Evolutionary conservation across 768 basidiomycete species (phyloP).

Genomic region (Suillus hirtellus): DNA sequence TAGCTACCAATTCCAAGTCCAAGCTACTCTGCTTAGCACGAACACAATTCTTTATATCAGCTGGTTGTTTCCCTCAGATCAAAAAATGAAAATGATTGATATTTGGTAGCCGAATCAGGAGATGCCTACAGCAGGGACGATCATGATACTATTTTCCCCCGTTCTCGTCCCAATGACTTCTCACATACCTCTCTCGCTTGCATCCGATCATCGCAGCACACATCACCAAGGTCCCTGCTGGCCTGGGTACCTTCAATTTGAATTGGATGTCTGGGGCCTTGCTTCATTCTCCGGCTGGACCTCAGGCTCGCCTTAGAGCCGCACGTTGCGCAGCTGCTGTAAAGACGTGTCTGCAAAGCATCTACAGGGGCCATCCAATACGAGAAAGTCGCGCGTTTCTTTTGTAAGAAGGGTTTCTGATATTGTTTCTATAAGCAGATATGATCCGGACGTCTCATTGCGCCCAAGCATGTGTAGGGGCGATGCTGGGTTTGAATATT

Average conservation of each 20-base stretch:
- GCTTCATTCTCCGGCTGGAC: constrained; percentile 26
- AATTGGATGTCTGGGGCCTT: constrained; percentile 27
- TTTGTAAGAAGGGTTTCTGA: constrained; percentile 33
- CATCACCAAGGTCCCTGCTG: constrained; percentile 13
- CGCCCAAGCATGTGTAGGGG: constrained; percentile 24
- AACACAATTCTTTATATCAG: not conserved
- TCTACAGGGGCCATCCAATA: constrained; percentile 12
- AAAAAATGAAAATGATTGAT: not conserved
- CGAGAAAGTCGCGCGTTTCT: constrained; percentile 26
- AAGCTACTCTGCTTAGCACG: not conserved
- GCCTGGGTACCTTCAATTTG: constrained; percentile 7
- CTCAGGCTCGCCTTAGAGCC: constrained; percentile 13
- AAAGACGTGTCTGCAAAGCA: constrained; percentile 35
- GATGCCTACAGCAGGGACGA: not conserved
- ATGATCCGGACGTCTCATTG: constrained; percentile 28
- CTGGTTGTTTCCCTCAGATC: not conserved
- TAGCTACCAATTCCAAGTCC: not conserved
- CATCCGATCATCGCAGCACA: constrained; percentile 35
- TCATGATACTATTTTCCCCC: constrained; percentile 7
- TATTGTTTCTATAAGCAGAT: constrained; percentile 33
- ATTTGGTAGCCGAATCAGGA: not conserved
- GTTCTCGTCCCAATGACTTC: constrained; percentile 13
- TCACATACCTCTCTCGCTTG: constrained; percentile 13
- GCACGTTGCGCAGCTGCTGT: constrained; percentile 30
- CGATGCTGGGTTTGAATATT: constrained; percentile 38